Base-by-base conservation (phyloP, 2,329 filamentous ascomycete species). In the Talaromyces amestolkiae region DNA sequence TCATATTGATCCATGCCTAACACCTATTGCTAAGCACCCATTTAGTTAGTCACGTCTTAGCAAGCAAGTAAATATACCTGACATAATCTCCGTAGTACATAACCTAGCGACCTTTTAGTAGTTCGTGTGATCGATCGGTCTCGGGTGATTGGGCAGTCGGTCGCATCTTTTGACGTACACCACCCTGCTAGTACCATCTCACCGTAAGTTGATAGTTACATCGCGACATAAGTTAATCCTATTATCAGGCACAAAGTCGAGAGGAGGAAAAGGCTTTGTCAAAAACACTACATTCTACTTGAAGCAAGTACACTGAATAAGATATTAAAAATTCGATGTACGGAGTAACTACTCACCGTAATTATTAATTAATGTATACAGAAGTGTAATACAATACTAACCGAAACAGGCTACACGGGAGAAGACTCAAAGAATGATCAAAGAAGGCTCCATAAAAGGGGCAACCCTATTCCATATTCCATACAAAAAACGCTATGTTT, bases 371-470 rank as follows among this genome's bases (percentile, higher is more conserved):
- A 31, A 53, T 39, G 54, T 58, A 24, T 39, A 7, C 39, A 31
- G 33, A 54, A 22, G n/a, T 39, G 53, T 22, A 22, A 56, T 56
- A 56, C 53, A 31, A 31, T n/a, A 43, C 56, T 59, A 59, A 59
- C 56, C 56, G 22, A 59, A 59, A 31, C 17, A 45, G 56, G 56
- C 37, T 59, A 59, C 56, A 45, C 37, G 56, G 56, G 56, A 59
- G 56, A 59, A 59, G 56, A 11, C 56, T 45, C 56, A 59, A 59
- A 59, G 56, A 59, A 59, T 37, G 56, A 59, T 59, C 22, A 59
- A 59, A 59, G 56, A 59, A 59, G 56, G 27, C 56, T 59, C 56
- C 56, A 45, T 45, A 59, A 59, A 59, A 59, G 56, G 56, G 56
- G 56, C 27, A 43, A 45, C 15, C 39, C 39, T 45, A 19, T 39